Conservation (phyloP, 345 rosid genomes). For the Durio zibethinus region DNA sequence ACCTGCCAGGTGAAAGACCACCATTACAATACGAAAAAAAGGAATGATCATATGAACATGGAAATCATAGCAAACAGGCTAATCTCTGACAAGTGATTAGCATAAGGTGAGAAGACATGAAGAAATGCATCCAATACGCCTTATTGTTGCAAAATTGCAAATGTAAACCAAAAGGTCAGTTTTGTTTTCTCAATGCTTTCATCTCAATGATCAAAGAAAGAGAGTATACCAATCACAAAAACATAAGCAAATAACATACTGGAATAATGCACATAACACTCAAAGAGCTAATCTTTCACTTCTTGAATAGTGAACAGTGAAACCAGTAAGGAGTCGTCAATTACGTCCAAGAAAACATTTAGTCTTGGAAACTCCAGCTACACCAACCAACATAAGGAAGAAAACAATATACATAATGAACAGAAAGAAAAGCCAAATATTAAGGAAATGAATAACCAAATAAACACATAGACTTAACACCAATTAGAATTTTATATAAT, state of each 20-base stretch:
- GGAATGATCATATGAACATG: neutral
- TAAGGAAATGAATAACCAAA: neutral
- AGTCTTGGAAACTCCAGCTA: neutral
- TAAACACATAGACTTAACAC: neutral
- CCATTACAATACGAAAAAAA: neutral
- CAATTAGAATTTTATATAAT: neutral
- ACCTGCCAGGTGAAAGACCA: constrained; percentile 13
- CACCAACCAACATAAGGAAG: neutral
- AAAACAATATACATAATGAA: neutral
- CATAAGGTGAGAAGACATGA: neutral
- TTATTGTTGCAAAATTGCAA: neutral
- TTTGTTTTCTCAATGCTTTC: neutral
- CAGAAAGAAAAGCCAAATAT: neutral
- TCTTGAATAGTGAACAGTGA: neutral
- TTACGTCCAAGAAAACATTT: neutral
- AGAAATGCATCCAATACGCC: neutral
- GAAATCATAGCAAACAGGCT: neutral
- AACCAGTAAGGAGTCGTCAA: neutral
- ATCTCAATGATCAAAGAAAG: neutral
- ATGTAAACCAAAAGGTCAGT: neutral
- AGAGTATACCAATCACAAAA: neutral
- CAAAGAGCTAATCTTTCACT: neutral
- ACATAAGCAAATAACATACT: neutral
- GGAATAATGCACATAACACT: neutral
- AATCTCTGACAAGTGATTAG: neutral